A percentile compares a stretch with the other conserved stretches of the same genome.
Evolutionary conservation across 495 filamentous ascomycete genomes (phyloP).

Genomic region (Trichoderma virens): DNA sequence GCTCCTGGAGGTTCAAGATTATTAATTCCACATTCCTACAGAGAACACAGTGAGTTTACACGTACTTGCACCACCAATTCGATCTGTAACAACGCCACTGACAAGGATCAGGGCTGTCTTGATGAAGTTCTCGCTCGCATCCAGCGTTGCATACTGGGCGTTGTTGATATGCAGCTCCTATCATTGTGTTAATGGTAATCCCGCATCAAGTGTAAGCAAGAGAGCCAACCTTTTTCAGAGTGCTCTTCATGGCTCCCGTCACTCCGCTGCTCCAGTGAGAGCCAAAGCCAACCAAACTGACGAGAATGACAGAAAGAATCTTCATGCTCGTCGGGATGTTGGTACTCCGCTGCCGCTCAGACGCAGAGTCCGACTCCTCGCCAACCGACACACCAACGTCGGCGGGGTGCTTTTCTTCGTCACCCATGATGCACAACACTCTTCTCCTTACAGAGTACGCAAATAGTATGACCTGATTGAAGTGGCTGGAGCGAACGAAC

Average conservation of each 20-base stretch:
- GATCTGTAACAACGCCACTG: slow-evolving; percentile 37
- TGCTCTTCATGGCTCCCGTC: not conserved
- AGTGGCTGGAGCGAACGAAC: not conserved
- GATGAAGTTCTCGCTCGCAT: slow-evolving; percentile 43
- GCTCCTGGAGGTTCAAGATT: not conserved
- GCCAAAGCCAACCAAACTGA: not conserved
- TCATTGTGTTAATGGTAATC: slow-evolving; percentile 26
- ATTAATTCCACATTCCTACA: not conserved
- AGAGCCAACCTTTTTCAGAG: not conserved
- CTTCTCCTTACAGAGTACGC: not conserved
- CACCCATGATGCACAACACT: not conserved
- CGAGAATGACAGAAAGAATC: not conserved
- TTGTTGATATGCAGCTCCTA: slow-evolving; percentile 20
- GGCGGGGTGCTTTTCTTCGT: not conserved
- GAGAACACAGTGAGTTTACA: not conserved
- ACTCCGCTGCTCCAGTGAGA: slow-evolving; percentile 1
- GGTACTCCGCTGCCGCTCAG: not conserved
- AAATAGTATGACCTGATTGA: not conserved
- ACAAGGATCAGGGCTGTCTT: slow-evolving; percentile 34
- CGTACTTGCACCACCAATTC: slow-evolving; percentile 36
- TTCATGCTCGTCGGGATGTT: not conserved
- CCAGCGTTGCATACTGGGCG: slow-evolving; percentile 35
- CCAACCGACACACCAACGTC: not conserved
- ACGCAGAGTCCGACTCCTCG: not conserved
- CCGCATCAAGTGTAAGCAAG: not conserved